Base-by-base conservation (phyloP, 2,329 filamentous ascomycete species). In the Colletotrichum coccodes region DNA sequence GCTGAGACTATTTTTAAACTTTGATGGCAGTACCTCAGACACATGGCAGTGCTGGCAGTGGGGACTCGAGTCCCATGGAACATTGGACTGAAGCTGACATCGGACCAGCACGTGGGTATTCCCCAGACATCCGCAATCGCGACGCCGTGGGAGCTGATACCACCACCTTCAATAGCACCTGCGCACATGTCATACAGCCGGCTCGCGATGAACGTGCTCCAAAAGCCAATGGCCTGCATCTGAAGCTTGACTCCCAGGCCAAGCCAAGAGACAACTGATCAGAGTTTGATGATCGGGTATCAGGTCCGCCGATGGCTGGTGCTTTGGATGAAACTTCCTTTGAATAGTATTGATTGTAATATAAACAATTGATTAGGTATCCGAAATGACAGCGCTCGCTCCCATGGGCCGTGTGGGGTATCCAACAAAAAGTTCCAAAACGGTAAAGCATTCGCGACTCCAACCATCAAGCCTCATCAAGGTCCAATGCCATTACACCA, bases 1-100 rank as follows among this genome's bases (percentile, higher is more conserved):
- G 32, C 38, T 56, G 56, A 56, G 49, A 1, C 16, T 66, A 66
- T 66, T 66, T 66, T 66, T 61, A 42, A 56, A 61, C 49, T 61
- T 66, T 56, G 14, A 61, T 61, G 49, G 7, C 26, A 47, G 23
- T 2, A 34, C 32, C 18, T 38, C 30, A 47, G 38, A 47, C 57
- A 61, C 42, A 66, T 61, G 63, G 63, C 63, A 40, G 63, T 66
- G 63, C 49, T 47, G 4, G 9, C 4, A n/a, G 40, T 56, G 57
- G 57, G 46, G 54, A 8, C 23, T 9, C 49, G 1, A 0, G 28
- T 14, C 44, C 54, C 46, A 38, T 60, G 5, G 28, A 38, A 50
- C 38, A 60, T 60, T 30, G 60, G 62, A 53, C 47, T 28, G 47
- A 44, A 16, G 23, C 44, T 44, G n/a, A 23, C 30, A 60, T 28